These are phyloP conservation scores for Aleurites moluccanus DNA, from an alignment of 441 rosid genomes.

Conservation along the genomic window DNA sequence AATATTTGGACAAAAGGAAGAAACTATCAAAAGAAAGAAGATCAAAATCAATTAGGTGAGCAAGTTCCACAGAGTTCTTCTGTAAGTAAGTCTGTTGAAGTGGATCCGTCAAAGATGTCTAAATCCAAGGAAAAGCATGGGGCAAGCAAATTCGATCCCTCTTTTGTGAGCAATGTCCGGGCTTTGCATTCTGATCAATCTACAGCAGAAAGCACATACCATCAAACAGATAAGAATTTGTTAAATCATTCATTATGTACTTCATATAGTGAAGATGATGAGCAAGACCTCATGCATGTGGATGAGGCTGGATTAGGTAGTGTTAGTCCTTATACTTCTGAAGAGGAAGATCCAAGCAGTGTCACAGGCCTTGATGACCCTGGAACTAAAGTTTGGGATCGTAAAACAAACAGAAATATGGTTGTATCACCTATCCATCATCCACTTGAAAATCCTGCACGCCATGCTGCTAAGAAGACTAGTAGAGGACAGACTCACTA, in stretches of 20 bases:
- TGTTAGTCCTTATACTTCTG: constrained; percentile 70
- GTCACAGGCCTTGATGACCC: constrained; percentile 89
- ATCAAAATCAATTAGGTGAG: constrained; percentile 43
- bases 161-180: constrained; percentile 27
- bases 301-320: constrained; percentile 54
- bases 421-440: constrained; percentile 82
- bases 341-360: constrained; percentile 73
- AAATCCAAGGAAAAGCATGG: constrained; percentile 38
- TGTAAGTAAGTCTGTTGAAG: constrained; percentile 34
- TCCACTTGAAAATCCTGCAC: constrained; percentile 87
- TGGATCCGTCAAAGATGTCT: constrained; percentile 35
- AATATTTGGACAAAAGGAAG: constrained; percentile 99
- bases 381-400: constrained; percentile 99
- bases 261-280: constrained; percentile 52
- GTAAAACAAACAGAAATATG: constrained; percentile 74
- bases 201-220: constrained; percentile 31
- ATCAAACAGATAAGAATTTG: constrained; percentile 32
- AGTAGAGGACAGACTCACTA: constrained; percentile 52
- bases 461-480: constrained; percentile 44
- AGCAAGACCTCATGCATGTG: constrained; percentile 31
- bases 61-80: constrained; percentile 51
- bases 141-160: constrained; percentile 30
- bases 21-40: constrained; percentile 69
- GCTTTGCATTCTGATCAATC: constrained; percentile 34
- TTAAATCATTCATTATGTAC: constrained; percentile 42